These are phyloP conservation scores for Thalassia testudinum DNA, from an alignment of 116 monocot species.

Conservation along the genomic window DNA sequence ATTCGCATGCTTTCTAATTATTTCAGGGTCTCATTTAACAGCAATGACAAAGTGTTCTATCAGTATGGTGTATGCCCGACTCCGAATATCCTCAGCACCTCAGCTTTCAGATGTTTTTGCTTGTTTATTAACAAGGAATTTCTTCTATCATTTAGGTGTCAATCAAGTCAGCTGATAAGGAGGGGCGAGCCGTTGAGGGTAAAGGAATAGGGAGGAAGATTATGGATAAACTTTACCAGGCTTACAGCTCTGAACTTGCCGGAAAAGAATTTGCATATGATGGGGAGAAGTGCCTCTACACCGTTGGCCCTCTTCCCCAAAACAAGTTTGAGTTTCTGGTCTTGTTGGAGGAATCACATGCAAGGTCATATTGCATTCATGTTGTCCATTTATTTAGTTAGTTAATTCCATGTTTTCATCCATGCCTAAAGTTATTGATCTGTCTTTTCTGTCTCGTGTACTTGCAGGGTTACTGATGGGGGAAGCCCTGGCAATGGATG, in stretches of 20 bases:
- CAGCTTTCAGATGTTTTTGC: background rate
- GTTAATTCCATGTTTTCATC: background rate
- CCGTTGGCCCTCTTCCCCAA: conserved; percentile 52
- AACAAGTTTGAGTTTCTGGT: conserved; percentile 49
- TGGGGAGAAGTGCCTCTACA: conserved; percentile 67
- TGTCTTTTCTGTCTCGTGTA: background rate
- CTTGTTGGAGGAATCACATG: conserved; percentile 40
- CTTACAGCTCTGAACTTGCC: conserved; percentile 46
- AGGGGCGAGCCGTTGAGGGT: conserved; percentile 18
- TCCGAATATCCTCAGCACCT: background rate
- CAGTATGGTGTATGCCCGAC: conserved; percentile 47
- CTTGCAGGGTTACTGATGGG: conserved; percentile 14
- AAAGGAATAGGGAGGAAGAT: conserved; percentile 51
- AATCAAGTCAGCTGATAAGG: conserved; percentile 38
- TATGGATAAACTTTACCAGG: conserved; percentile 44
- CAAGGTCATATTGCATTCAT: conserved; percentile 13
- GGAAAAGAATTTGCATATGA: conserved; percentile 67
- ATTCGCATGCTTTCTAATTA: conserved; percentile 53
- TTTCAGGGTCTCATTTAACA: conserved; percentile 28
- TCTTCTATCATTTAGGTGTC: conserved; percentile 22
- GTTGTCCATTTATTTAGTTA: background rate
- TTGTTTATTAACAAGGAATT: background rate
- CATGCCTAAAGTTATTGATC: background rate
- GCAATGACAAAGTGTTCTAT: conserved; percentile 32
- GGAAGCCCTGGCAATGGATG: conserved; percentile 20